Evolutionary conservation across 306 rosid genomes (phyloP).

Genomic region (Fagus sylvatica): DNA sequence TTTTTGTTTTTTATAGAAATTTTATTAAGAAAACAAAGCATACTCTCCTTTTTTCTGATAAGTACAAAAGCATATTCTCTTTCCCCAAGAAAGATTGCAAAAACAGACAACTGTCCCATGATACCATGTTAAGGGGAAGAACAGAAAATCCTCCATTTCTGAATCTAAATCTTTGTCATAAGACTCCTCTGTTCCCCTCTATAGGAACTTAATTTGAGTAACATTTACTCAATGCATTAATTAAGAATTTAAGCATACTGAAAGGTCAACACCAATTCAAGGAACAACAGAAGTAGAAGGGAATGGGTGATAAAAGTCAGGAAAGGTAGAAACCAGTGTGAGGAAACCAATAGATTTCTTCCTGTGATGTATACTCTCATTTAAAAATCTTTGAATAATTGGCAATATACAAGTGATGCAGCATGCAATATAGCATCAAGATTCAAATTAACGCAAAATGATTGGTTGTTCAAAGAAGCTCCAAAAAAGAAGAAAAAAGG

Average conservation of each 20-base stretch:
- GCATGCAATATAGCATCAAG: neutral
- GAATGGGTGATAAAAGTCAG: neutral
- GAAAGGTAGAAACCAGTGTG: too few species aligned
- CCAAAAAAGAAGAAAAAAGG: too few species aligned
- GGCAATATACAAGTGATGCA: neutral
- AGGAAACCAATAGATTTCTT: too few species aligned
- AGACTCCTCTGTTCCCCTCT: too few species aligned
- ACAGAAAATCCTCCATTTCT: neutral
- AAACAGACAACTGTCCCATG: neutral
- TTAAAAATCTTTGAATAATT: neutral
- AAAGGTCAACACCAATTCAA: too few species aligned
- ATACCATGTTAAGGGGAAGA: neutral
- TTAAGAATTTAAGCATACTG: too few species aligned
- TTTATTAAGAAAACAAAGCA: neutral
- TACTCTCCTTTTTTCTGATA: neutral
- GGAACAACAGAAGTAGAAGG: too few species aligned
- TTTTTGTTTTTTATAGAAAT: neutral
- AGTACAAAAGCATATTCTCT: neutral
- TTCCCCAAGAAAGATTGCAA: neutral
- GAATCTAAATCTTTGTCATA: neutral
- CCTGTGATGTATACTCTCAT: neutral
- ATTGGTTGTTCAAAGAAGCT: too few species aligned
- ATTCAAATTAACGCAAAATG: too few species aligned
- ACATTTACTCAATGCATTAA: too few species aligned
- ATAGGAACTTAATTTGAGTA: too few species aligned